phyloP scores from a whole-genome alignment of 306 rosid genomes.

The Cucumis cinereus region DNA sequence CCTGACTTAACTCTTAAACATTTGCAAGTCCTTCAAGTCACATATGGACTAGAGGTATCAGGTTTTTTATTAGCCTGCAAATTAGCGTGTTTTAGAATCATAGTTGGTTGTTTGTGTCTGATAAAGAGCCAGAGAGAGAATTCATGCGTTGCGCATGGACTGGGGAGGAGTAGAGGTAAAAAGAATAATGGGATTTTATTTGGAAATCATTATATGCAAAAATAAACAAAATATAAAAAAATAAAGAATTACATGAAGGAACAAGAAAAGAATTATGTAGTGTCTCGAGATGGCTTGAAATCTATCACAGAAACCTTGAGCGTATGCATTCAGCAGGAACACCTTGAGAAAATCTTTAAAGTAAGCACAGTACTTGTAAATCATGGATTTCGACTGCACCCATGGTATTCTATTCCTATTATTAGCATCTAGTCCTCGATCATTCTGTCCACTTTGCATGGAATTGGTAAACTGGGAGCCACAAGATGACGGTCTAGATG shows the following conservation, averaged over 20 bases:
- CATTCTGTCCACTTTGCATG: not conserved
- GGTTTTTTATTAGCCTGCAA: not conserved
- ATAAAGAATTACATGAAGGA: not conserved
- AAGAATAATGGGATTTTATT: not conserved
- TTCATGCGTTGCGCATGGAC: not conserved
- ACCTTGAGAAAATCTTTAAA: conserved; percentile 29
- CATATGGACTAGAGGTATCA: not conserved
- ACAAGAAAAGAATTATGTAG: not conserved
- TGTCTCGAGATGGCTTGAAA: not conserved
- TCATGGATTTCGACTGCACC: conserved; percentile 36
- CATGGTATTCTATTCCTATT: conserved; percentile 27
- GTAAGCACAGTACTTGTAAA: conserved; percentile 36
- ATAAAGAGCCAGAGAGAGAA: not conserved
- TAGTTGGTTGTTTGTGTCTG: not conserved
- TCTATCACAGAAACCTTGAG: conserved; percentile 8
- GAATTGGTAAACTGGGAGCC: not conserved
- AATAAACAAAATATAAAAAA: not conserved
- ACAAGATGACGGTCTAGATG: conserved; percentile 7
- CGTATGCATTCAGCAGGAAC: conserved; percentile 28
- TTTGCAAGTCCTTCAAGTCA: not conserved
- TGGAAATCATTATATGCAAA: not conserved
- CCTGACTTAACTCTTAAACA: not conserved
- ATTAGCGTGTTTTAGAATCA: not conserved
- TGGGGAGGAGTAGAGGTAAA: not conserved
- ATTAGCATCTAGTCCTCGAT: conserved; percentile 24